Evolutionary conservation across 129 eudicot genomes (phyloP).

Genomic region (Artemisia annua): DNA sequence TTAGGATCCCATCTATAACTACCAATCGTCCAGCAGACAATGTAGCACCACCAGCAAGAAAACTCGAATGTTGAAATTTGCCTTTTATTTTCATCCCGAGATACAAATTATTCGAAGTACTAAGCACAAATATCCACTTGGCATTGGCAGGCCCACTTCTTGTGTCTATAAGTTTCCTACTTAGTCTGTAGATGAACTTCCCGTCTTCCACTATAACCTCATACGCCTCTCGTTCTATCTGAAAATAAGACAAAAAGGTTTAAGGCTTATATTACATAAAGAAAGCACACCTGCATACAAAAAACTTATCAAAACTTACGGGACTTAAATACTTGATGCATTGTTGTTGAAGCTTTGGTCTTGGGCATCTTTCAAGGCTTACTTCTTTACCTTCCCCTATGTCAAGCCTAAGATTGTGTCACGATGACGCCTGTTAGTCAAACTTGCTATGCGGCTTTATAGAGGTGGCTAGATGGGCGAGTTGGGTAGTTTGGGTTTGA

Average conservation of each 20-base stretch:
- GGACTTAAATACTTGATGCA: constrained; percentile 92
- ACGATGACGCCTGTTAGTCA: constrained; percentile 6
- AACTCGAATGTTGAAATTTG: constrained; percentile 87
- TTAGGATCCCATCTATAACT: constrained; percentile 56
- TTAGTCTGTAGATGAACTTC: constrained; percentile 53
- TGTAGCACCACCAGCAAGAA: constrained; percentile 92
- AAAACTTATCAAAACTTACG: constrained; percentile 40
- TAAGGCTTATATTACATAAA: constrained; percentile 10
- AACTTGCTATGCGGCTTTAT: too few species aligned
- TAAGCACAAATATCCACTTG: constrained; percentile 91
- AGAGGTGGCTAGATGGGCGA: too few species aligned
- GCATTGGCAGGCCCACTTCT: constrained; percentile 47
- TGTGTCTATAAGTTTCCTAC: constrained; percentile 57
- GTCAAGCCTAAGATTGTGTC: constrained; percentile 63
- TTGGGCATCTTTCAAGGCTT: constrained; percentile 64
- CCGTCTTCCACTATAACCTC: constrained; percentile 63
- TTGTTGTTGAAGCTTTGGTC: constrained; percentile 74
- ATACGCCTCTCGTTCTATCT: constrained; percentile 74
- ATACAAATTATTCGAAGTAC: constrained; percentile 54
- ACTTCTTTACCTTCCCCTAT: constrained; percentile 82
- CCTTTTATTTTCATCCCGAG: constrained; percentile 76
- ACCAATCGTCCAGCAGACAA: constrained; percentile 80
- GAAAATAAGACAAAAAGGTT: constrained; percentile 6
- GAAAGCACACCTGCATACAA: background rate
- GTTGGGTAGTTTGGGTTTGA: too few species aligned